Evolutionary conservation across 352 stramenopile species (phyloP).

Genomic region (Nothophytophthora sp.): DNA sequence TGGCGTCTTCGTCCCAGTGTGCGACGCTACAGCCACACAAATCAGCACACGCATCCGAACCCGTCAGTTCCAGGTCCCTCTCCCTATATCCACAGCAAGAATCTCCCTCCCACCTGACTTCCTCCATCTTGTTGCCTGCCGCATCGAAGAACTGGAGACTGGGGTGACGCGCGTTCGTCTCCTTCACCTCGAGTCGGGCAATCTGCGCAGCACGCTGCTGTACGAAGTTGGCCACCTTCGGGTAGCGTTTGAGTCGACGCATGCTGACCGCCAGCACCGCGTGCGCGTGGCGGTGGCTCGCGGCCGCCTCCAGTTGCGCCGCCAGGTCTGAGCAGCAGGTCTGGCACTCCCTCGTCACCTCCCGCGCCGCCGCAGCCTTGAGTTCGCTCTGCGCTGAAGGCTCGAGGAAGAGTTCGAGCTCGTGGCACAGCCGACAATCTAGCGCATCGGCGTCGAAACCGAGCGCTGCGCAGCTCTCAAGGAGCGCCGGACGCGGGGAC

Average conservation of each 20-base stretch:
- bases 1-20: constrained; percentile 73
- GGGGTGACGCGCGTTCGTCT: constrained; percentile 47
- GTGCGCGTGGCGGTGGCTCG: constrained; percentile 32
- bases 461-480: constrained; percentile 28
- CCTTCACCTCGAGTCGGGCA: constrained; percentile 48
- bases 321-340: constrained; percentile 57
- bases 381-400: constrained; percentile 1
- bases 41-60: not conserved
- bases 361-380: constrained; percentile 5
- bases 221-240: constrained; percentile 72
- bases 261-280: constrained; percentile 59
- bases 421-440: constrained; percentile 60
- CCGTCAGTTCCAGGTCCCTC: not conserved
- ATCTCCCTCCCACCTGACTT: constrained; percentile 71
- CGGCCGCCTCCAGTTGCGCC: constrained; percentile 27
- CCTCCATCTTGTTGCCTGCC: constrained; percentile 47
- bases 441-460: constrained; percentile 64
- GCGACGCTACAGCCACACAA: constrained; percentile 43
- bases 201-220: constrained; percentile 46
- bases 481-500: constrained; percentile 2
- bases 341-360: constrained; percentile 33
- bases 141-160: constrained; percentile 70
- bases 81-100: too few relatives aligned
- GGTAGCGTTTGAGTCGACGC: constrained; percentile 56
- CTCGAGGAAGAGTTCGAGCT: constrained; percentile 39